These are phyloP conservation scores for Globisporangium takayamanum DNA, from an alignment of 352 stramenopile species.

Conservation along the genomic window DNA sequence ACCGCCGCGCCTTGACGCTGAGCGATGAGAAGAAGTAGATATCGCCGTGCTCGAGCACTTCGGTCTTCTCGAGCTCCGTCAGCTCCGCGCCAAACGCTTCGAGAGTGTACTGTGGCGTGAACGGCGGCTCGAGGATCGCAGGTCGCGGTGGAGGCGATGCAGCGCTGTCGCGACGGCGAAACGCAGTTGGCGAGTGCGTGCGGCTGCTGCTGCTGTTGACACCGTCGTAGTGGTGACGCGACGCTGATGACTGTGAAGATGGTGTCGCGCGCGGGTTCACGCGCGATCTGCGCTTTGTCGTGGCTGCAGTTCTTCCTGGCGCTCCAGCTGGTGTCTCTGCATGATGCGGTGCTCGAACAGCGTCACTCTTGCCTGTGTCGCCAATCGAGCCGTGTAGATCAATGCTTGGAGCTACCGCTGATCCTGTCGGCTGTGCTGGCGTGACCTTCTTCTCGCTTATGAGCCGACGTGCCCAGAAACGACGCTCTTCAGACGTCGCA, in stretches of 20 bases:
- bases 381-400: neutral
- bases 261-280: constrained; percentile 12
- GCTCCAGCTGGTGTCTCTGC: neutral
- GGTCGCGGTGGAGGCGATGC: constrained; percentile 2
- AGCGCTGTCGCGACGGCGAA: neutral
- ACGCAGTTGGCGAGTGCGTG: too few relatives aligned
- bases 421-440: neutral
- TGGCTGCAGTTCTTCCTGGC: neutral
- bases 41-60: constrained; percentile 44
- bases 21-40: constrained; percentile 44
- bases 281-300: constrained; percentile 13
- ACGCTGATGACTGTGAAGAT: neutral
- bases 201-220: neutral
- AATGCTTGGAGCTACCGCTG: neutral
- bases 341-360: neutral
- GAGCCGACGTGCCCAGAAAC: constrained; percentile 10
- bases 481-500: constrained; percentile 2
- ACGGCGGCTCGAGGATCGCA: constrained; percentile 19
- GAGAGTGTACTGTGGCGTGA: constrained; percentile 16
- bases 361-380: constrained; percentile 4
- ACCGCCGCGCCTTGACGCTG: constrained; percentile 25
- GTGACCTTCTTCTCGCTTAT: constrained; percentile 10
- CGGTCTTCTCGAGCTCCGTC: constrained; percentile 35
- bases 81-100: constrained; percentile 23
- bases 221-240: neutral